These are phyloP conservation scores for Exobasidium cylindrosporum DNA, from an alignment of 1,284 basidiomycete genomes.

Conservation along the genomic window DNA sequence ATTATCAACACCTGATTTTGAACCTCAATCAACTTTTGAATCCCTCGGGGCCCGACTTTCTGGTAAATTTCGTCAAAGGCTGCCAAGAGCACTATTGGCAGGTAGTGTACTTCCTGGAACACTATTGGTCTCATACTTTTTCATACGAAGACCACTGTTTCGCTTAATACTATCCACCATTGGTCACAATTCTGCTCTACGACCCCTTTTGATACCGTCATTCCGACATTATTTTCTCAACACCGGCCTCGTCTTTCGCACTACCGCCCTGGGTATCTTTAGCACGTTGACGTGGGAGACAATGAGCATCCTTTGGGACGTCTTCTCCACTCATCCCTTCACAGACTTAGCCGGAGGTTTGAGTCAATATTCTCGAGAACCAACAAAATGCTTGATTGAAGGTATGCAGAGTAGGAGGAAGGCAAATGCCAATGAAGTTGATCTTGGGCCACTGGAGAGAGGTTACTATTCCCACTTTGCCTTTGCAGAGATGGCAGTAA, in stretches of 20 bases:
- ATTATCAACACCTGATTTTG: not conserved
- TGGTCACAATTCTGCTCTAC: slow-evolving; percentile 11
- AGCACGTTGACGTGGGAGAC: slow-evolving; percentile 9
- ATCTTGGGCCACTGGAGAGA: not conserved
- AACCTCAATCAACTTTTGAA: slow-evolving; percentile 7
- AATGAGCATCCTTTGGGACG: slow-evolving; percentile 5
- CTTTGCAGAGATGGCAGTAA: slow-evolving; percentile 15
- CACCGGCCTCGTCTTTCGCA: not conserved
- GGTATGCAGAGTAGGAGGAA: slow-evolving; percentile 10
- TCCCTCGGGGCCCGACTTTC: not conserved
- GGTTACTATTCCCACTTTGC: slow-evolving; percentile 15
- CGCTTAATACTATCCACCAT: slow-evolving; percentile 5
- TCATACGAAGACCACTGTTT: slow-evolving; percentile 10
- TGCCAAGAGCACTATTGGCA: not conserved
- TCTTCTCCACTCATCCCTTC: slow-evolving; percentile 7
- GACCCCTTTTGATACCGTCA: slow-evolving; percentile 12
- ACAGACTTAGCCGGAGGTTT: not conserved
- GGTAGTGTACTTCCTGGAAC: not conserved
- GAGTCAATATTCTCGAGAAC: slow-evolving; percentile 5
- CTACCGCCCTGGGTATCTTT: not conserved
- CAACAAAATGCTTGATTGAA: slow-evolving; percentile 9
- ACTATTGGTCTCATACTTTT: not conserved
- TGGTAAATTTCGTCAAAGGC: not conserved
- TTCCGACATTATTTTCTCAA: slow-evolving; percentile 9
- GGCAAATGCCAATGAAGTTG: not conserved